phyloP scores from a whole-genome alignment of 768 basidiomycete species.

The Tylopilus felleus region DNA sequence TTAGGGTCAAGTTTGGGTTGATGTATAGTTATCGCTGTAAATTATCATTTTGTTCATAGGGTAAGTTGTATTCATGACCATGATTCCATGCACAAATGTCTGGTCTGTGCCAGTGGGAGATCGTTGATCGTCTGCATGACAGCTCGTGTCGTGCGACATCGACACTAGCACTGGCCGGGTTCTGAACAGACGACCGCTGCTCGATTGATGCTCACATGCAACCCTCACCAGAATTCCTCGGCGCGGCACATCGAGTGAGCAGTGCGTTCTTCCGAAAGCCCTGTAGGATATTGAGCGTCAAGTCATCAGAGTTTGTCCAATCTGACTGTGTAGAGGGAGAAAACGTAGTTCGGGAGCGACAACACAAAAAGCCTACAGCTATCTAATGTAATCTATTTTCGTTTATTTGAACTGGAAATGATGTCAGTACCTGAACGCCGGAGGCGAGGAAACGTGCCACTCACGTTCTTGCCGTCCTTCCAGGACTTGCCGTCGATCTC shows the following conservation, averaged over 20 bases:
- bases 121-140: too few species aligned
- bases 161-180: too few species aligned
- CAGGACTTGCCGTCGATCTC: conserved; percentile 86
- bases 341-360: conserved; percentile 5
- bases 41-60: neutral
- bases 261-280: neutral
- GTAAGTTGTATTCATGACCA: too few species aligned
- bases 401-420: conserved; percentile 22
- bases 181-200: too few species aligned
- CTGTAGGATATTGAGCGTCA: neutral
- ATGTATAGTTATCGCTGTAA: neutral
- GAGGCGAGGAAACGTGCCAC: conserved; percentile 31
- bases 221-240: too few species aligned
- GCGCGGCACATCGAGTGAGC: too few species aligned
- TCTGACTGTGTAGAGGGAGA: neutral
- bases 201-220: too few species aligned
- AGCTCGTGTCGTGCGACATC: too few species aligned
- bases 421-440: neutral
- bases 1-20: neutral
- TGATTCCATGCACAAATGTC: too few species aligned
- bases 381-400: conserved; percentile 16
- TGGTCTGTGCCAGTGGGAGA: too few species aligned
- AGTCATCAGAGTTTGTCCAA: neutral
- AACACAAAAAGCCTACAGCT: conserved; percentile 21
- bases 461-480: conserved; percentile 86